Evolutionary conservation across 169 alveolate genomes (phyloP).

Genomic region (Plasmodium adleri): DNA sequence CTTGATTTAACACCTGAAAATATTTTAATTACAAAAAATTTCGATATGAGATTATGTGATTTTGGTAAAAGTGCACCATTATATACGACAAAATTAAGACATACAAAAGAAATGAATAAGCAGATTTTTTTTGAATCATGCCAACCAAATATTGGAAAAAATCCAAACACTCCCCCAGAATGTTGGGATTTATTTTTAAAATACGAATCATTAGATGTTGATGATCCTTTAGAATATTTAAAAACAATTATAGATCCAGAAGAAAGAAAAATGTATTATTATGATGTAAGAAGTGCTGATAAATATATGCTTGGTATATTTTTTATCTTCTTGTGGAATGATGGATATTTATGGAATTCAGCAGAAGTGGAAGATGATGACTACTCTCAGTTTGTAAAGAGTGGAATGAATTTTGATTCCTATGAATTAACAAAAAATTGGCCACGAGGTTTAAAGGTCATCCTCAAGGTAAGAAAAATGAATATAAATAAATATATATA

Average conservation of each 20-base stretch:
- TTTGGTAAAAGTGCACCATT: slow-evolving; percentile 86
- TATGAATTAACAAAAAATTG: slow-evolving; percentile 49
- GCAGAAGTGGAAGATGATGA: slow-evolving; percentile 84
- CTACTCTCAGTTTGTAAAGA: slow-evolving; percentile 44
- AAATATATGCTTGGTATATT: slow-evolving; percentile 74
- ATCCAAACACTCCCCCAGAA: slow-evolving; percentile 89
- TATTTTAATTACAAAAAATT: slow-evolving; percentile 79
- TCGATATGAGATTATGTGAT: slow-evolving; percentile 84
- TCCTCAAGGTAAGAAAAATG: slow-evolving; percentile 18
- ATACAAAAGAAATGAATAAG: slow-evolving; percentile 74
- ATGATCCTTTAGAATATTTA: slow-evolving; percentile 26
- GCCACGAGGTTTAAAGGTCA: slow-evolving; percentile 37
- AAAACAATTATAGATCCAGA: slow-evolving; percentile 34
- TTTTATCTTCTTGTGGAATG: slow-evolving; percentile 86
- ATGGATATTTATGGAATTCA: slow-evolving; percentile 86
- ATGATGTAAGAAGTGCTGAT: slow-evolving; percentile 85
- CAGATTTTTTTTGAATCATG: slow-evolving; percentile 81
- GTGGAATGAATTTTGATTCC: slow-evolving; percentile 49
- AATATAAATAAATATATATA: no score
- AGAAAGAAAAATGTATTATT: slow-evolving; percentile 78
- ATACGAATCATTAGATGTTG: slow-evolving; percentile 60
- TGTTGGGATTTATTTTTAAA: slow-evolving; percentile 83
- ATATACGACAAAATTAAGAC: slow-evolving; percentile 78
- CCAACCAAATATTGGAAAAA: slow-evolving; percentile 88
- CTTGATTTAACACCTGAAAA: slow-evolving; percentile 88